Evolutionary conservation across 2,329 filamentous ascomycete genomes (phyloP), one percentile per base, ranked within the genome.

Genomic region (Alternaria rosae): DNA sequence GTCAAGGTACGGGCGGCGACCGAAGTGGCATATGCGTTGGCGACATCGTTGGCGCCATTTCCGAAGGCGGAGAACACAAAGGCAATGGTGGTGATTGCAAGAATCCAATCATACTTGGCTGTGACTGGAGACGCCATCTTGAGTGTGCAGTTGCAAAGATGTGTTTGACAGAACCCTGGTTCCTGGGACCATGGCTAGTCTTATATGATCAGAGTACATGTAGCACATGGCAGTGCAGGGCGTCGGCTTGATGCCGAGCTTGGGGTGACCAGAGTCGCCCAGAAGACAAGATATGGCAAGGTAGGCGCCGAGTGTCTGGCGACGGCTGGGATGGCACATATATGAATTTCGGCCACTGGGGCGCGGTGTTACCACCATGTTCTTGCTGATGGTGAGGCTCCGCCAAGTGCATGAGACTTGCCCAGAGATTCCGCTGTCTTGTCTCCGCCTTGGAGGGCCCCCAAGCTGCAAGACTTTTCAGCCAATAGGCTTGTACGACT

Each of bases 1-100:
- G 82, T 83, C 68, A 86, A 78, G 38, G 84, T 85, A 25, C 80
- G 77, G 5, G 85, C 84, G 13, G 84, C 84, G 32, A 86, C 83
- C 4, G 71, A 74, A 48, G 71, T 74, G 28, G 85, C 85, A 75
- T 85, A 87, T 0, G 84, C 81, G 71, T 86, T 87, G 75, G 84
- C 84, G 62, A 85, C 84, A 84, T 86, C 84, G 73, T 84, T 83
- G 67, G 82, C 82, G 30, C 78, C 78, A 61, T 80, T 81, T 65
- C 75, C 75, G 57, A 78, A 79, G 38, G 78, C 66, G 47, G 70
- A 74, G 60, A 73, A 73, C 44, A 76, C 71, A 64, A 79, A 80
- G 30, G 76, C 76, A 57, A 80, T 79, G 23, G 72, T 70, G 23
- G 76, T 79, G 53, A 81, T 75, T 54, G 79, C 79, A 30, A 81